These are phyloP conservation scores for Thalassiosira gravida DNA, from an alignment of 352 stramenopile genomes.

Conservation along the genomic window DNA sequence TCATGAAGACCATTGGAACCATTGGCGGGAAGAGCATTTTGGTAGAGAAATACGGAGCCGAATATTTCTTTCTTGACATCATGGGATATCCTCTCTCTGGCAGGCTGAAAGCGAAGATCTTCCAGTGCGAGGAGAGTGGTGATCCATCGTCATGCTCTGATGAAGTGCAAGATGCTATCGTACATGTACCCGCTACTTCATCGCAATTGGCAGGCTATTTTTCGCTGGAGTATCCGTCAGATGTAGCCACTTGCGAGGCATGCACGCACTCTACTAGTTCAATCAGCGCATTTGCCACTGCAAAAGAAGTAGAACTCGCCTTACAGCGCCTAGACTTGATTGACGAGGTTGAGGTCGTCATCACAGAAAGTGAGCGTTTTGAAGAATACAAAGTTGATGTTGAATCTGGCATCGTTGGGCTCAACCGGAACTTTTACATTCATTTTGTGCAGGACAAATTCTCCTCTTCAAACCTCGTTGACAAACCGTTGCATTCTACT, in stretches of 20 bases:
- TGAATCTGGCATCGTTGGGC: conserved; percentile 57
- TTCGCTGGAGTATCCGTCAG: conserved; percentile 74
- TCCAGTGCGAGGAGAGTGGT: conserved; percentile 23
- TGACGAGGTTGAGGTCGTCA: conserved; percentile 77
- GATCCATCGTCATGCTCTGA: conserved; percentile 14
- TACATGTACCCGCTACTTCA: conserved; percentile 48
- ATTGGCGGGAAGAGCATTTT: conserved; percentile 33
- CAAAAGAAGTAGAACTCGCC: conserved; percentile 74
- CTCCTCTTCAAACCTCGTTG: conserved; percentile 11
- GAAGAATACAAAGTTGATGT: conserved; percentile 66
- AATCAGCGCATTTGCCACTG: conserved; percentile 68
- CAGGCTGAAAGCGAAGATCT: conserved; percentile 27
- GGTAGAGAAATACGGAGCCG: conserved; percentile 38
- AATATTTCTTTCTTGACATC: conserved; percentile 61
- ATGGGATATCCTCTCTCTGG: conserved; percentile 37
- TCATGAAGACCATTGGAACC: conserved; percentile 21
- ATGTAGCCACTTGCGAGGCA: conserved; percentile 26
- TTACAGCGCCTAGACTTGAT: conserved; percentile 84
- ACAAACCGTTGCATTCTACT: conserved; percentile 32
- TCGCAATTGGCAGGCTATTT: conserved; percentile 77
- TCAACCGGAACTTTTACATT: conserved; percentile 64
- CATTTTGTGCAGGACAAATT: conserved; percentile 50
- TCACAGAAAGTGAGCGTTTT: conserved; percentile 49
- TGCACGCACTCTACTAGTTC: conserved; percentile 67
- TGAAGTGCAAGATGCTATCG: conserved; percentile 26